Base-by-base conservation (phyloP, 495 filamentous ascomycete species). In the Oidiodendron maius region DNA sequence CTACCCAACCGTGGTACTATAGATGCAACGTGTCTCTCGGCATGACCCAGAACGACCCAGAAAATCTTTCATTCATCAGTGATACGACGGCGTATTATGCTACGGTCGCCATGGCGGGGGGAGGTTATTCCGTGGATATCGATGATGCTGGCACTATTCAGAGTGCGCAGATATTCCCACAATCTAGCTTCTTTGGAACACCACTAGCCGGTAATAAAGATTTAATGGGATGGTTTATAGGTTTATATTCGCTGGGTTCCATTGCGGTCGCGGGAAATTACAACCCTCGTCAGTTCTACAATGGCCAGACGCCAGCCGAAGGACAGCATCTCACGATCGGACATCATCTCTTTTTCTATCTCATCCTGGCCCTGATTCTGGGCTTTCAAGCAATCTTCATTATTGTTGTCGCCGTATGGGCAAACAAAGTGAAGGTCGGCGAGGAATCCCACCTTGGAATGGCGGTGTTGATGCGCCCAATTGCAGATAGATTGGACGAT, bases 401-500 rank as follows among this genome's bases (percentile, higher is more conserved):
- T 2, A 35, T 51, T 3, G 24, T 52, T 3, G 53, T 57, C 13
- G 53, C 53, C 9, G 34, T 56, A 3, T 38, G 48, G 24, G 42
- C 57, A 2, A 57, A 60, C 43, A 48, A 48, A n/a, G 57, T 57
- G 10, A 54, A 41, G 53, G 53, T 60, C 41, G 50, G 50, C 1
- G 50, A 50, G 13, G 53, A 51, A 28, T 39, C 28, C 1, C 50
- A 52, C 46, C 25, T 60, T 12, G 18, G 13, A 1, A 51, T 57
- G 50, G 23, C 18, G 15, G 13, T 57, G n/a, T 40, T 60, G 20
- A 32, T 60, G 20, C 40, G 53, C 13, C 57, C 57, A 13, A 57
- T 60, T 36, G 57, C 57, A 12, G 53, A 56, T 49, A 46, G 32
- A 16, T 36, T 60, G 8, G 41, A 57, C 12, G 57, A 48, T 3